Evolutionary conservation across 2,329 filamentous ascomycete species (phyloP), one percentile per base, ranked within the genome.

Genomic region (Botrytis porri): DNA sequence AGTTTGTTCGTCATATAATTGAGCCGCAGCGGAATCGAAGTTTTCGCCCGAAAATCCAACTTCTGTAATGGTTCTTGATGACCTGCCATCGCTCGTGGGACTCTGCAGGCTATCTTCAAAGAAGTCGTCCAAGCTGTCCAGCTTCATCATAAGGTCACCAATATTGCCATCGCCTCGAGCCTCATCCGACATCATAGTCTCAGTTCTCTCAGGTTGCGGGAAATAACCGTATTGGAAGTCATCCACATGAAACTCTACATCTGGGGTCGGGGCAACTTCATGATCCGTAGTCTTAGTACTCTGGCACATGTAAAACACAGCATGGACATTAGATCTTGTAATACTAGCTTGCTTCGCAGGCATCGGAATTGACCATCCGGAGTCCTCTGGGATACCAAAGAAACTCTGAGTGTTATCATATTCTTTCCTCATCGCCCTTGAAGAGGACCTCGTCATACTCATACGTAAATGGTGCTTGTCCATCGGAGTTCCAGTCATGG

Each of bases 331-430:
- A 73, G 91, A 89, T 73, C 96, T 88, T 6, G 96, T 98, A 48
- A 90, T 89, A 71, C 92, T 91, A 0, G 95, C 96, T 83, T 97
- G 95, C 72, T 93, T 92, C 0, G 95, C 95, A 25, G 96, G 96
- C 81, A 97, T 89, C 0, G 96, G 95, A 62, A 99, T 94, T 0
- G 96, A 96, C 96, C 96, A 99, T 2, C 96, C 96, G 25, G 93
- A 96, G 35, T 94, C 91, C 80, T 98, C 95, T 0, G 96, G 96
- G 73, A 99, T 98, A 41, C 97, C 97, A 81, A 98, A 99, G 48
- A 99, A 84, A 79, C 94, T 98, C 81, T 97, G 93, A 0, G 94
- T 97, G 35, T 93, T 91, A 80, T 97, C 95, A 78, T 97, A 98
- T 82, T 98, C 95, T 81, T 98, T 98, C 66, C 93, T 91, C 67